phyloP scores from a whole-genome alignment of 2,329 filamentous ascomycete genomes.

The Fusarium ambrosium region DNA sequence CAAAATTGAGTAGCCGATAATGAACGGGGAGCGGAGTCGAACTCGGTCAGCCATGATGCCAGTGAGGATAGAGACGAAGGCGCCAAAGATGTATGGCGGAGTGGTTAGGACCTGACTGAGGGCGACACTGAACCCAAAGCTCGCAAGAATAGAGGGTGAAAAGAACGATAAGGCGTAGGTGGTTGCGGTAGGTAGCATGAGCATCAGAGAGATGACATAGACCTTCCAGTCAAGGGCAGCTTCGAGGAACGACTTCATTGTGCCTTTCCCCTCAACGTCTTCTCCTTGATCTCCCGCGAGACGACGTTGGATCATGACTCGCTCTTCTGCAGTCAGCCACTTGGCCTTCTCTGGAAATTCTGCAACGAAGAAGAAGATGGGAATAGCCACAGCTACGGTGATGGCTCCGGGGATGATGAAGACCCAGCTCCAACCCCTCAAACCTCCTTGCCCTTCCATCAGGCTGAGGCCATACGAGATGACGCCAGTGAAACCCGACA shows the following conservation, averaged over 20 bases:
- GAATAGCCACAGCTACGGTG: background rate
- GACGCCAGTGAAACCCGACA: background rate
- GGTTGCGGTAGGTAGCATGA: background rate
- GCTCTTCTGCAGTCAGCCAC: background rate
- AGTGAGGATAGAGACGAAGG: background rate
- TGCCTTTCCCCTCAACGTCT: background rate
- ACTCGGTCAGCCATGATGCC: background rate
- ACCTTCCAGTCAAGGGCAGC: conserved; percentile 1
- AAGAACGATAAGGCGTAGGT: conserved; percentile 1
- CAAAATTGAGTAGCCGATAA: background rate
- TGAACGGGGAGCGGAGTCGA: background rate
- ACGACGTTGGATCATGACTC: background rate
- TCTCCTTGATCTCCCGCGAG: background rate
- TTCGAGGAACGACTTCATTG: background rate
- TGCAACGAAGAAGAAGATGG: background rate
- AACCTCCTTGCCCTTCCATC: background rate
- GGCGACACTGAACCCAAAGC: background rate
- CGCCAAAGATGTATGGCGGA: background rate
- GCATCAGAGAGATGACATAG: background rate
- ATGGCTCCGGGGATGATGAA: conserved; percentile 9
- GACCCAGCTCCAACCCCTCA: conserved; percentile 4
- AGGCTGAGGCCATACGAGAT: background rate
- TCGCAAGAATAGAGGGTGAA: background rate
- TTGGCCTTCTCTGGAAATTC: conserved; percentile 3
- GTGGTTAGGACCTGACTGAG: background rate